Evolutionary conservation across 345 rosid species (phyloP).

Genomic region (Eutrema yunnanense): DNA sequence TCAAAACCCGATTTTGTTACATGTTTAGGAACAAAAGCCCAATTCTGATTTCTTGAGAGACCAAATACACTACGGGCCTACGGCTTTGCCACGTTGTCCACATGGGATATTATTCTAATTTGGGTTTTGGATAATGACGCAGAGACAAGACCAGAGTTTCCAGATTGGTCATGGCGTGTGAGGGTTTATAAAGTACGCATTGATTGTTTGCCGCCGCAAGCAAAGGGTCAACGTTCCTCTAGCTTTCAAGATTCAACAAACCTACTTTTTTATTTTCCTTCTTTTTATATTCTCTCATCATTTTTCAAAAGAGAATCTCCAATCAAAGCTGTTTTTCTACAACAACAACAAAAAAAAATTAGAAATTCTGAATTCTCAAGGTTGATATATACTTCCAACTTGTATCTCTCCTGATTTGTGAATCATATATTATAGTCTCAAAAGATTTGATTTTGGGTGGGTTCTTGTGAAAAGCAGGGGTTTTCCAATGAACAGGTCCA

Average conservation of each 20-base stretch:
- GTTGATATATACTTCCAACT: neutral
- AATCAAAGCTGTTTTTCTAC: neutral
- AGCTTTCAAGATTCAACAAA: conserved; percentile 27
- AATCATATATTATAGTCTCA: neutral
- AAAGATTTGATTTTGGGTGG: neutral
- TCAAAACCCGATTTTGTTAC: neutral
- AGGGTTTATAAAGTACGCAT: neutral
- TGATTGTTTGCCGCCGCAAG: conserved; percentile 20
- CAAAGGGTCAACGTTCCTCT: conserved; percentile 25
- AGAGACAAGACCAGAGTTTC: neutral
- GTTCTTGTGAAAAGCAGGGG: conserved; percentile 2
- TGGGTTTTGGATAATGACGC: conserved; percentile 8
- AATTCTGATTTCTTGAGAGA: neutral
- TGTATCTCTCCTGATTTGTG: neutral
- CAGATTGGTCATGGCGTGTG: conserved; percentile 14
- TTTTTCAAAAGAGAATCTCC: neutral
- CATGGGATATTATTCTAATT: neutral
- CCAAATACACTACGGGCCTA: neutral
- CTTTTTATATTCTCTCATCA: neutral
- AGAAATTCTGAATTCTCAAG: neutral
- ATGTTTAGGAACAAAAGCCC: conserved; percentile 6
- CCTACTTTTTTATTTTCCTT: neutral
- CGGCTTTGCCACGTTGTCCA: conserved; percentile 8
- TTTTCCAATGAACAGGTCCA: conserved; percentile 17
- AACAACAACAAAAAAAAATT: neutral